Evolutionary conservation across 371 early-diverging fungal species (phyloP), one percentile per base, ranked within the genome.

Genomic region (Saksenaea vasiformis): DNA sequence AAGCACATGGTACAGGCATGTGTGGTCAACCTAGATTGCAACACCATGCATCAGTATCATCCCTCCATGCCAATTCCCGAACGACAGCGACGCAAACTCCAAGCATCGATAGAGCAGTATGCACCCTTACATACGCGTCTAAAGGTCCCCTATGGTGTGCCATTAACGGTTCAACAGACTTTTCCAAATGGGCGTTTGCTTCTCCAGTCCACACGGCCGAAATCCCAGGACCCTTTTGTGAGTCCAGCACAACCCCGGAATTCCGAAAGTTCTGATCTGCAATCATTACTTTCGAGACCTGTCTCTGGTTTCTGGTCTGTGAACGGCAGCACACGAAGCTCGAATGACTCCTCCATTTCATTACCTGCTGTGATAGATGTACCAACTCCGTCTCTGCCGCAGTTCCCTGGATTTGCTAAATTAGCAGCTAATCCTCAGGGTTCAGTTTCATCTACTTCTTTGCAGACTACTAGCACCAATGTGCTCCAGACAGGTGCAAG

Each of bases 141-240:
- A 22, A 70, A 68, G 31, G 65, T 82, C 24, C 80, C 80, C 8
- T 79, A 78, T 51, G 86, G 85, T 1, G 80, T 85, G 1, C 88
- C 88, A 3, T 55, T 77, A 0, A 75, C 80, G 26, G 67, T 85
- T 14, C 79, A 85, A 47, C 72, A 77, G 39, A 85, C 90, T 0
- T 90, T 81, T 63, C 90, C 91, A 0, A 77, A 84, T 55, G 85
- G 85, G 13, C 77, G 84, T 19, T 59, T 87, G 66, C 69, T 82
- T 0, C 66, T 86, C 10, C 70, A 77, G 8, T 82, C 83, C 44
- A 75, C 71, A 1, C 67, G 79, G 13, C 86, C 87, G 9, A 80
- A 67, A 38, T 70, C 71, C 0, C 73, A 72, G 34, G 70, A 71
- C 51, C 56, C 65, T 14, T 73, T 67, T 61, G 71, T 74, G 34